Percentiles rank a stretch among this genome's conserved stretches.
Evolutionary conservation across 2,329 filamentous ascomycete species (phyloP).

Genomic region (Cladosporium oxysporum): DNA sequence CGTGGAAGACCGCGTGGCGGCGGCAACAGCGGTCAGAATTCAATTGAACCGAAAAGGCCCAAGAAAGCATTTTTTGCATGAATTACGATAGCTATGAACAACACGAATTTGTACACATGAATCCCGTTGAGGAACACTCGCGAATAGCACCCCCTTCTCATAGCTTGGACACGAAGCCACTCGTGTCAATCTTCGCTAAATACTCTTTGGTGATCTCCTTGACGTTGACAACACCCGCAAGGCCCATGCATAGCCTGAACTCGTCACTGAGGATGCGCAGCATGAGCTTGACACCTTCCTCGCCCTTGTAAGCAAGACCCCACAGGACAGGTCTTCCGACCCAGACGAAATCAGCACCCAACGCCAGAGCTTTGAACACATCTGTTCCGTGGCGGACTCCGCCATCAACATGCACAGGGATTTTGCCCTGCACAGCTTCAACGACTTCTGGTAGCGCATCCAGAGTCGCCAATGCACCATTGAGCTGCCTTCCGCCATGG

Average conservation of each 20-base stretch:
- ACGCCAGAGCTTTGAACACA: conserved; percentile 56
- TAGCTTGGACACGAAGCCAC: conserved; percentile 33
- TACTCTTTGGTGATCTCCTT: conserved; percentile 43
- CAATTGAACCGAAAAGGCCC: conserved; percentile 1
- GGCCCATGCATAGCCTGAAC: conserved; percentile 43
- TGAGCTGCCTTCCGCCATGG: conserved; percentile 60
- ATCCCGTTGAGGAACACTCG: neutral
- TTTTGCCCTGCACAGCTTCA: conserved; percentile 41
- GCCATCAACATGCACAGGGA: conserved; percentile 61
- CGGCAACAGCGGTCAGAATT: neutral
- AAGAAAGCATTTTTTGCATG: conserved; percentile 17
- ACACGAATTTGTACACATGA: neutral
- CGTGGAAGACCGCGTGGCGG: conserved; percentile 9
- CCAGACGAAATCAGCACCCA: conserved; percentile 49
- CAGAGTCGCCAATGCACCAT: conserved; percentile 56
- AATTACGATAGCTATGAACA: conserved; percentile 9
- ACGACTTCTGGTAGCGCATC: conserved; percentile 46
- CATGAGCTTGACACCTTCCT: conserved; percentile 44
- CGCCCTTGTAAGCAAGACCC: conserved; percentile 46
- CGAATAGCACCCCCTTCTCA: conserved; percentile 14
- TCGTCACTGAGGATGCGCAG: conserved; percentile 46
- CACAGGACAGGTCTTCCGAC: conserved; percentile 51
- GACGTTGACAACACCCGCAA: conserved; percentile 41
- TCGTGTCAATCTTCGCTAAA: conserved; percentile 40
- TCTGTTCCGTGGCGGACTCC: conserved; percentile 57